Percentiles rank a stretch among this genome's conserved stretches.
Evolutionary conservation across 148 eudicot species (phyloP).

Genomic region (Silene conica): DNA sequence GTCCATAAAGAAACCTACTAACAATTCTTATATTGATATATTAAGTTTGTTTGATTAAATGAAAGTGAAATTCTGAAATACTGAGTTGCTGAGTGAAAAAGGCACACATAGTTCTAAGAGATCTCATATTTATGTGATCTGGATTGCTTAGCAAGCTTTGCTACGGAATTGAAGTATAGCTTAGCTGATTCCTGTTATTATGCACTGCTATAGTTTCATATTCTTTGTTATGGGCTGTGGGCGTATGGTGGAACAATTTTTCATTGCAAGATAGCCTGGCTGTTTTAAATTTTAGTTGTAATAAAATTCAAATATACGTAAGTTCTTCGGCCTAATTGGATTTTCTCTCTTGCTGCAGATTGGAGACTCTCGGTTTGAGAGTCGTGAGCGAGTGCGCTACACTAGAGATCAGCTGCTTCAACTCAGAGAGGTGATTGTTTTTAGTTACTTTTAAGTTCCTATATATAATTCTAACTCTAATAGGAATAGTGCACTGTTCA

Average conservation of each 20-base stretch:
- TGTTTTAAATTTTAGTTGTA: background rate
- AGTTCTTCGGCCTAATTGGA: background rate
- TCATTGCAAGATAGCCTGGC: background rate
- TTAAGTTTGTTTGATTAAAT: background rate
- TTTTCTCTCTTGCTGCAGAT: slow-evolving; percentile 31
- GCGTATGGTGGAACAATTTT: background rate
- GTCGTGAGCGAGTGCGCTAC: slow-evolving; percentile 70
- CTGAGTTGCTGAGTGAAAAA: background rate
- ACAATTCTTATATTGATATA: slow-evolving; percentile 11
- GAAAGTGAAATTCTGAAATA: background rate
- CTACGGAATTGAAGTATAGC: background rate
- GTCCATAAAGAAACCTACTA: slow-evolving; percentile 53
- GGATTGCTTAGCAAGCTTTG: background rate
- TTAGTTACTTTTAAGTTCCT: background rate
- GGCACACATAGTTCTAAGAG: background rate
- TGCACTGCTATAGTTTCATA: background rate
- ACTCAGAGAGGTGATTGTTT: slow-evolving; percentile 66
- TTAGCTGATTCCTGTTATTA: background rate
- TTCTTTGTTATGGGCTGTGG: background rate
- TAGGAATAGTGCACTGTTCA: background rate
- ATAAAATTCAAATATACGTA: background rate
- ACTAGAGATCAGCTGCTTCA: slow-evolving; percentile 72
- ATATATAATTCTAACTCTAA: background rate
- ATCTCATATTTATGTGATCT: background rate
- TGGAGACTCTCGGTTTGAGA: slow-evolving; percentile 78